Percentiles rank a stretch among this genome's conserved stretches.
These are phyloP conservation scores for Beta corolliflora DNA, from an alignment of 179 eudicot species.

Conservation along the genomic window DNA sequence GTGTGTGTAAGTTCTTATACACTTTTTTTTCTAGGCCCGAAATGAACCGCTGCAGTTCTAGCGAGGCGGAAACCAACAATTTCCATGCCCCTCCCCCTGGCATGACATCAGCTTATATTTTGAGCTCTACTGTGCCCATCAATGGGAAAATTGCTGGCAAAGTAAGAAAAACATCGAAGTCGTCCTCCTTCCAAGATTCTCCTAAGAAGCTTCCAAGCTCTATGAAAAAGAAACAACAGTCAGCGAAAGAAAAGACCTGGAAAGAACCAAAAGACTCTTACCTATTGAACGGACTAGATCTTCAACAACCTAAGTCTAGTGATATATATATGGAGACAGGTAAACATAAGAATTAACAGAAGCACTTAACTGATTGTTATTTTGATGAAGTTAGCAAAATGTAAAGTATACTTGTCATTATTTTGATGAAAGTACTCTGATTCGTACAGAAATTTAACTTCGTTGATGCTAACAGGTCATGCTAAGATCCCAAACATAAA, in stretches of 20 bases:
- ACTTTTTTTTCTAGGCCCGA: constrained; percentile 63
- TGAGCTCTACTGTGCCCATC: constrained; percentile 30
- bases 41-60: constrained; percentile 75
- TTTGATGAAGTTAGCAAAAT: constrained; percentile 59
- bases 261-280: constrained; percentile 43
- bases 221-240: constrained; percentile 43
- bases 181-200: constrained; percentile 43
- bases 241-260: constrained; percentile 44
- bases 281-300: constrained; percentile 34
- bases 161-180: constrained; percentile 45
- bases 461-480: constrained; percentile 49
- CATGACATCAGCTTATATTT: constrained; percentile 34
- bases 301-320: constrained; percentile 43
- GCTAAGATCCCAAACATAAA: constrained; percentile 47
- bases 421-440: constrained; percentile 6
- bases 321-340: constrained; percentile 43
- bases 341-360: constrained; percentile 41
- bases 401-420: constrained; percentile 15
- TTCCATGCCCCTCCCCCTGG: constrained; percentile 42
- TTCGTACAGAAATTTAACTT: constrained; percentile 14
- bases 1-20: constrained; percentile 15
- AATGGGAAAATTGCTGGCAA: constrained; percentile 20
- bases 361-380: constrained; percentile 44
- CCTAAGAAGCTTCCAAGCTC: constrained; percentile 43
- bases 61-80: constrained; percentile 68